Percentiles rank a stretch among this genome's conserved stretches.
phyloP scores from a whole-genome alignment of 805 yeast species.

The Candida krabiensis region DNA sequence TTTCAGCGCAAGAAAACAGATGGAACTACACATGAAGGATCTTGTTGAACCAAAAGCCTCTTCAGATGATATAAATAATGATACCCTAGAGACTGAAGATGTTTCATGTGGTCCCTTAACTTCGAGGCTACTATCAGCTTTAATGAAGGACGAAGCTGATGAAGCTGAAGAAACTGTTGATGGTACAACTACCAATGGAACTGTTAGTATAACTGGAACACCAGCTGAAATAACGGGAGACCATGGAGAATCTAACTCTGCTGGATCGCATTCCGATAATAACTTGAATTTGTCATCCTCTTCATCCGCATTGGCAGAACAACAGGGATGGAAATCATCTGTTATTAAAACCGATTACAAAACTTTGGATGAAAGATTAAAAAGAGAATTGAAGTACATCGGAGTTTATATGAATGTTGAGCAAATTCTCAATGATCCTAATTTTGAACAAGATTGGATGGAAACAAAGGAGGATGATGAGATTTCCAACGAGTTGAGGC shows the following conservation, averaged over 20 bases:
- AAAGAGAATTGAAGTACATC: slow-evolving; percentile 83
- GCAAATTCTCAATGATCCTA: slow-evolving; percentile 36
- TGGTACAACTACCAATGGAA: slow-evolving; percentile 20
- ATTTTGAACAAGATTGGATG: slow-evolving; percentile 66
- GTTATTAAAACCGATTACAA: slow-evolving; percentile 61
- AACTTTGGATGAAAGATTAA: slow-evolving; percentile 82
- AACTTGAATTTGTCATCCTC: slow-evolving; percentile 8
- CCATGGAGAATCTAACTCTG: slow-evolving; percentile 12
- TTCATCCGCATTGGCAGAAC: slow-evolving; percentile 36
- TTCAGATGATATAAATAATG: slow-evolving; percentile 57
- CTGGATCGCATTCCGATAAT: slow-evolving; percentile 7
- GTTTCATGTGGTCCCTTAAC: slow-evolving; percentile 91
- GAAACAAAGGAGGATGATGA: slow-evolving; percentile 90
- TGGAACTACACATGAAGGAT: slow-evolving; percentile 23
- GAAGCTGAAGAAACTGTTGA: slow-evolving; percentile 16
- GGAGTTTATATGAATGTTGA: slow-evolving; percentile 78
- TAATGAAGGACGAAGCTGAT: slow-evolving; percentile 50
- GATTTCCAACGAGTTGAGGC: slow-evolving; percentile 78
- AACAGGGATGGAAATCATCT: slow-evolving; percentile 48
- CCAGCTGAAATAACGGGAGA: too few relatives aligned
- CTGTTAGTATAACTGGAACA: slow-evolving; percentile 23
- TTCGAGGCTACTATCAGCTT: slow-evolving; percentile 78
- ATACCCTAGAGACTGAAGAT: slow-evolving; percentile 64
- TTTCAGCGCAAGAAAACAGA: slow-evolving; percentile 19
- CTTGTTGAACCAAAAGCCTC: slow-evolving; percentile 54